phyloP scores from a whole-genome alignment of 352 stramenopile species.

The Globisporangium heterothallicum region DNA sequence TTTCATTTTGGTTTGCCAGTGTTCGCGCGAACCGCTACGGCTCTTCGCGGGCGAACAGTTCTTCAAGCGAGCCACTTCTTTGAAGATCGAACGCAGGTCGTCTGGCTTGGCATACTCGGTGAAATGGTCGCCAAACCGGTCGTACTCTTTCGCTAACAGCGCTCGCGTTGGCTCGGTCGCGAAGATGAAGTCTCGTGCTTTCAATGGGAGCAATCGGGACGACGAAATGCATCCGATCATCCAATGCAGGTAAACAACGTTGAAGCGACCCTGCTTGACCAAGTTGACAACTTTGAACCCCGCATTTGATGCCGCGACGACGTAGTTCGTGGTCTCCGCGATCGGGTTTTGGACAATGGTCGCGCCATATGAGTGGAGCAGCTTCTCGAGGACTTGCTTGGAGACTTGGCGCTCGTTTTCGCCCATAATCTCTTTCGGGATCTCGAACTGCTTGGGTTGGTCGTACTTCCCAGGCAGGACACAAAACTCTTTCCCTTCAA shows the following conservation, averaged over 20 bases:
- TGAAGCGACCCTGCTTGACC: constrained; percentile 75
- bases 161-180: constrained; percentile 48
- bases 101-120: constrained; percentile 43
- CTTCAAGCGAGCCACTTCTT: constrained; percentile 22
- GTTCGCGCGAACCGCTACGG: background rate
- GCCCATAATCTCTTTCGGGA: constrained; percentile 31
- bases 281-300: constrained; percentile 79
- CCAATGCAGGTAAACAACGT: constrained; percentile 67
- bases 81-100: constrained; percentile 49
- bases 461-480: constrained; percentile 76
- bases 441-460: constrained; percentile 7
- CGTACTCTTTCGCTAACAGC: constrained; percentile 62
- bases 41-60: background rate
- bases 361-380: constrained; percentile 61
- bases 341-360: constrained; percentile 78
- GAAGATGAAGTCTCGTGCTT: constrained; percentile 66
- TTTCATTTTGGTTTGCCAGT: constrained; percentile 48
- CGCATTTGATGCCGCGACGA: constrained; percentile 51
- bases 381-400: constrained; percentile 74
- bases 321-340: constrained; percentile 48
- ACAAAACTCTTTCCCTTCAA: constrained; percentile 69
- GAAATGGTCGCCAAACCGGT: constrained; percentile 69
- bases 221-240: constrained; percentile 38
- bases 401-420: constrained; percentile 26
- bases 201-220: constrained; percentile 29